Conservation (phyloP, 78 protist species). For the Polysphondylium violaceum region DNA sequence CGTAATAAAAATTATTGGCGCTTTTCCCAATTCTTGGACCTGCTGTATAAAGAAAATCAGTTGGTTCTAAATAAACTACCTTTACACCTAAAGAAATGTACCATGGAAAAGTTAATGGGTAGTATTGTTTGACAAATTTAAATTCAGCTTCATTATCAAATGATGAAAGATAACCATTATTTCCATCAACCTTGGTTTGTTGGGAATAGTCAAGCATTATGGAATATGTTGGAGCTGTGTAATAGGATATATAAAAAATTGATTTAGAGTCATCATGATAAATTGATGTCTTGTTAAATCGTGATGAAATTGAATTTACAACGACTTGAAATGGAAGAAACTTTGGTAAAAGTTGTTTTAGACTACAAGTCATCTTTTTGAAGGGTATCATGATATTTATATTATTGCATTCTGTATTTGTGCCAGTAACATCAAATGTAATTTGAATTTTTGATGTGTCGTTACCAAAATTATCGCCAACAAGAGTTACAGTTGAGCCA, state of each 20-base stretch:
- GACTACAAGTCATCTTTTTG: neutral
- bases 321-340: neutral
- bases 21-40: neutral
- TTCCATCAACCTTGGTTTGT: neutral
- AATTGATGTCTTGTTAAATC: neutral
- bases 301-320: neutral
- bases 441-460: neutral
- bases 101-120: neutral
- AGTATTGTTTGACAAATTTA: neutral
- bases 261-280: neutral
- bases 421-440: neutral
- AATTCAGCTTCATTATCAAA: neutral
- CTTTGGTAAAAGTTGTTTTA: neutral
- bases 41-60: too few species aligned
- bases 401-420: neutral
- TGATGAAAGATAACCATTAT: neutral
- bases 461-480: neutral
- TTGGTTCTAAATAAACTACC: neutral
- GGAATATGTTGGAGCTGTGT: neutral
- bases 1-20: too few species aligned
- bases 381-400: neutral
- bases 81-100: neutral
- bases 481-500: neutral
- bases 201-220: neutral
- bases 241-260: too few species aligned